phyloP scores from a whole-genome alignment of 257 asterid genomes.

The Solanum tarapatanum region DNA sequence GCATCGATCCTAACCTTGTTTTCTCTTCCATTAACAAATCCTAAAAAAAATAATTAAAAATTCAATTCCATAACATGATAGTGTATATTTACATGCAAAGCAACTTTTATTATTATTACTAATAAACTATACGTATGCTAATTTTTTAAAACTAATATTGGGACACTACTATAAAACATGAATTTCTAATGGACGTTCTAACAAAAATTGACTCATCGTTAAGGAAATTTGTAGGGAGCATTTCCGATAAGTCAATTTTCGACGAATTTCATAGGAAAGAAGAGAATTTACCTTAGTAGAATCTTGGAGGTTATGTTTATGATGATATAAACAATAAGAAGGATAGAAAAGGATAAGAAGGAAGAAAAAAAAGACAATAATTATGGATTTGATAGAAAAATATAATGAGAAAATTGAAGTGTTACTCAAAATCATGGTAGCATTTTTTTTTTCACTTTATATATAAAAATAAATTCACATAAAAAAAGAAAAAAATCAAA shows the following conservation, averaged over 20 bases:
- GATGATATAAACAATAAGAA: constrained; percentile 14
- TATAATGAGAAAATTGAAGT: background rate
- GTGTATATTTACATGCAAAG: background rate
- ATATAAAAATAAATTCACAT: background rate
- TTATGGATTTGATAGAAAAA: background rate
- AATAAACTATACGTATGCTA: background rate
- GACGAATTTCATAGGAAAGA: background rate
- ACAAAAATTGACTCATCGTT: background rate
- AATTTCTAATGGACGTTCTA: background rate
- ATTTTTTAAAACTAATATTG: too few relatives aligned
- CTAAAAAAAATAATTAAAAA: constrained; percentile 10
- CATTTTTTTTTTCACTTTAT: background rate
- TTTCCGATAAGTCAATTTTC: background rate
- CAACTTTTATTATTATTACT: background rate
- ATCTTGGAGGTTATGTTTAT: constrained; percentile 11
- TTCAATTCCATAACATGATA: background rate
- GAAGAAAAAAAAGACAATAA: background rate
- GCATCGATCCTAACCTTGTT: constrained; percentile 83
- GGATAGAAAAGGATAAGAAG: background rate
- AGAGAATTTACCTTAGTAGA: constrained; percentile 3
- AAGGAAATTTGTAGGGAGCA: background rate
- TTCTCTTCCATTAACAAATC: constrained; percentile 56
- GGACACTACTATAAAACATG: background rate
- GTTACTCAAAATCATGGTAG: background rate
- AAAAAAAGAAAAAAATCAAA: background rate